Percentiles rank a stretch among this genome's conserved stretches.
Conservation (phyloP, 164 flowering plant genomes). For the Paratinospora sagittata region DNA sequence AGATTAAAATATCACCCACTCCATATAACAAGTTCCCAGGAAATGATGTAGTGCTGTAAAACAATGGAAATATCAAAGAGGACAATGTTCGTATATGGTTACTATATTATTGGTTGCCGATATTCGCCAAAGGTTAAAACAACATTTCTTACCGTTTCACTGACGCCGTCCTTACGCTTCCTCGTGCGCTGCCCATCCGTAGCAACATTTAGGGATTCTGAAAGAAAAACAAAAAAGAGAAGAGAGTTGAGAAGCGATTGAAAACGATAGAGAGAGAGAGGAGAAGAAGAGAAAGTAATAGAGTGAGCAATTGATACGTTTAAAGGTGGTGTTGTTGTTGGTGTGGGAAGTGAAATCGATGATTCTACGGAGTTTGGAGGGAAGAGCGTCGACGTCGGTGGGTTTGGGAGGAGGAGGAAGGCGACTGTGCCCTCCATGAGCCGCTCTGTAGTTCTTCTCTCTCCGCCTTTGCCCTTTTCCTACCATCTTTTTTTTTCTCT, state of each 20-base stretch:
- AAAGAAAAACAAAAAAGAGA: neutral
- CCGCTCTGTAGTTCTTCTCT: slow-evolving; percentile 74
- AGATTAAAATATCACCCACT: neutral
- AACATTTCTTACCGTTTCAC: slow-evolving; percentile 20
- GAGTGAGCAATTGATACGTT: slow-evolving; percentile 4
- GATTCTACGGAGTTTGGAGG: slow-evolving; percentile 62
- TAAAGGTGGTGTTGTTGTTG: slow-evolving; percentile 12
- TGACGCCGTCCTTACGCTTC: slow-evolving; percentile 13
- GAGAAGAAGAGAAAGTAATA: no score
- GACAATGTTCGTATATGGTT: neutral
- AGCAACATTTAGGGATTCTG: slow-evolving; percentile 21
- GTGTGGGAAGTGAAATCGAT: slow-evolving; percentile 28
- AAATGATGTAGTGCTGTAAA: neutral
- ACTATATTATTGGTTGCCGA: no score
- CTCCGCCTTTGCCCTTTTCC: slow-evolving; percentile 73
- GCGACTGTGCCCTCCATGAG: slow-evolving; percentile 63
- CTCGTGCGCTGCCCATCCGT: slow-evolving; percentile 9
- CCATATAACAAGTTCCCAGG: neutral
- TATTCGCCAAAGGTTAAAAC: no score
- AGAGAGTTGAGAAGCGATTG: neutral
- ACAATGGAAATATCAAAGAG: neutral
- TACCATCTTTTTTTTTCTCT: no score
- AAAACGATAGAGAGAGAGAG: neutral
- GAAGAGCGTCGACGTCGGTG: slow-evolving; percentile 57
- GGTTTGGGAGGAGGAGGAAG: slow-evolving; percentile 83